Evolutionary conservation across 2,329 filamentous ascomycete species (phyloP), one percentile per base, ranked within the genome.

Genomic region (Ascochyta viciae-villosae): DNA sequence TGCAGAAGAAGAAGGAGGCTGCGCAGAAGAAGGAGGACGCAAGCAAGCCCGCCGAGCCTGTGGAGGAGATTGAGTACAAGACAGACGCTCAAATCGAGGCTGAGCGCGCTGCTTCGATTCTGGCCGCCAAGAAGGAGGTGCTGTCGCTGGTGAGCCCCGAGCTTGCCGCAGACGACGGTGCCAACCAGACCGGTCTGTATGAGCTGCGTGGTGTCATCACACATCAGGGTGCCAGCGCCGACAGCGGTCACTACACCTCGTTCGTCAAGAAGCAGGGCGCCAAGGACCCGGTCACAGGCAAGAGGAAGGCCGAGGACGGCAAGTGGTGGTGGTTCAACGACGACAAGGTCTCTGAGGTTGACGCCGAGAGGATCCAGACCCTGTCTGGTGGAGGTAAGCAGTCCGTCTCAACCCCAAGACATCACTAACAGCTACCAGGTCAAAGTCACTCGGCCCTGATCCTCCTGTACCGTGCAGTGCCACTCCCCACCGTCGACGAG

Each of bases 271-370:
- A 99, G 84, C 83, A 89, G 58, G 88, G 85, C 0, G 79, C 82
- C 9, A 79, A 91, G 54, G 90, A 96, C 66, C 83, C 88, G 15
- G 86, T 87, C 70, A 91, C 89, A 19, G 92, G 91, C 64, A 91
- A 92, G 80, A 82, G 86, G 68, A 87, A 85, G 50, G 87, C 90
- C 70, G 92, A 96, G 72, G 92, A 96, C 72, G 92, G 91, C 65
- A 96, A 92, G 70, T 99, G 95, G 95, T 99, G 95, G 94, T 99
- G 95, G 94, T 99, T 99, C 84, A 98, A 99, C 76, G 95, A 99
- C 70, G 94, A 99, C 74, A 96, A 92, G 80, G 95, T 99, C 31
- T 87, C 89, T 13, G 95, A 99, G 80, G 95, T 99, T 26, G 87
- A 91, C 15, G 82, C 86, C 24, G 94, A 98, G 68, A 95, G 96